Base-by-base conservation (phyloP, 345 rosid genomes). In the Crucihimalaya himalaica region DNA sequence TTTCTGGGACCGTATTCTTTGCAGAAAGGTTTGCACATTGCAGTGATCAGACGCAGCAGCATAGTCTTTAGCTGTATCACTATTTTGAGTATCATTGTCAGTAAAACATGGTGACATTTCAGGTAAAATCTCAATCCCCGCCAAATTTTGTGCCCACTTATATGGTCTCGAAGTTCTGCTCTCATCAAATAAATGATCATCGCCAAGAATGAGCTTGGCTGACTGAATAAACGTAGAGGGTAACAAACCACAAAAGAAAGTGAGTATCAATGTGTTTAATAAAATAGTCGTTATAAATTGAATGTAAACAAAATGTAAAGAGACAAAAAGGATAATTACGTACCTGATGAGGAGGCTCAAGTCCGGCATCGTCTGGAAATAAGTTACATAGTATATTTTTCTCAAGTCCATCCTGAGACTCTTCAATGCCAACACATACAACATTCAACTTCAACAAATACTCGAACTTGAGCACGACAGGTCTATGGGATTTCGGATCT, bases 301-400 rank as follows among this genome's bases (percentile, higher is more conserved):
- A 20, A 61, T 47, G 8, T 42, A 42, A 43, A 55, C 16, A 52
- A 34, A 32, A 45, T 43, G 39, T 34, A 21, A 57, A 76, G 19
- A 34, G 20, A 63, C 0, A 4, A 25, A 59, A 6, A 57, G 27
- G 39, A 77, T 60, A 79, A 46, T 35, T 31, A 25, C 62, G 74
- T 81, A 91, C 97, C 92, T 87, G 94, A 77, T 78, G 97, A 77
- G 98, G 99, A 81, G 88, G 94, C 79, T 95, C 99, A 27, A 82
- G 76, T 23, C 99, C 98, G 10, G 84, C 67, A 73, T 92, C 98
- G 74, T 86, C 86, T 45, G 94, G 86, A 83, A 90, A 95, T 58
- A 95, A 84, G 81, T 84, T 88, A 79, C 87, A 87, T 12, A 95
- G 67, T 40, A 88, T 83, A 79, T 82, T 78, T 68, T 63, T 71